A percentile compares a stretch with the other conserved stretches of the same genome.
These are phyloP conservation scores for Penicillium roqueforti DNA, from an alignment of 495 filamentous ascomycete species.

Conservation along the genomic window DNA sequence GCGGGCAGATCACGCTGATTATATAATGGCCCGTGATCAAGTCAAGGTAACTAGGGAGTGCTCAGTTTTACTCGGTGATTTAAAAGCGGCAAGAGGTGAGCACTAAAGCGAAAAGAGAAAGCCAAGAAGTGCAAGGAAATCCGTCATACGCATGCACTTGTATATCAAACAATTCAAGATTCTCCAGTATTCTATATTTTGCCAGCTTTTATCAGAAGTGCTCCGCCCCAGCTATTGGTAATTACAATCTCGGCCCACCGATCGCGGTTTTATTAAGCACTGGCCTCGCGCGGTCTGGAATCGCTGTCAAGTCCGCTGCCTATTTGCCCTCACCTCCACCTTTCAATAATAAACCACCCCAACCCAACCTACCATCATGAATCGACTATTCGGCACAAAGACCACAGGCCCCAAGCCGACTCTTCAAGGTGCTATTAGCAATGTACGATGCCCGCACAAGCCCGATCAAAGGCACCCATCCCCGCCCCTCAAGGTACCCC, in stretches of 20 bases:
- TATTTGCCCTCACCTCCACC: not conserved
- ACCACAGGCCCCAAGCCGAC: constrained; percentile 87
- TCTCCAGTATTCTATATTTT: not conserved
- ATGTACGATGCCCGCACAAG: constrained; percentile 49
- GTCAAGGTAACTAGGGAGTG: no score
- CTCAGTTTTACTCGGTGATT: not conserved
- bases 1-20: no score
- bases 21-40: no score
- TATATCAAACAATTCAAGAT: not conserved
- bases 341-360: constrained; percentile 1
- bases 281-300: constrained; percentile 10
- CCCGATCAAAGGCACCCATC: not conserved
- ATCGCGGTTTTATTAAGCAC: constrained; percentile 6
- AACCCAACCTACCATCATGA: constrained; percentile 57
- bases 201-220: not conserved
- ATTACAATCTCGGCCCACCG: constrained; percentile 4
- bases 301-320: not conserved
- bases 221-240: not conserved
- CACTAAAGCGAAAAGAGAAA: not conserved
- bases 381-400: constrained; percentile 90
- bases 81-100: not conserved
- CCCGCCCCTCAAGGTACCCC: constrained; percentile 3
- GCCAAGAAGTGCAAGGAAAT: not conserved
- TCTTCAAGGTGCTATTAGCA: constrained; percentile 78
- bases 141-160: not conserved